Evolutionary conservation across 345 rosid species (phyloP), one percentile per base, ranked within the genome.

Genomic region (Gossypioides kirkii): DNA sequence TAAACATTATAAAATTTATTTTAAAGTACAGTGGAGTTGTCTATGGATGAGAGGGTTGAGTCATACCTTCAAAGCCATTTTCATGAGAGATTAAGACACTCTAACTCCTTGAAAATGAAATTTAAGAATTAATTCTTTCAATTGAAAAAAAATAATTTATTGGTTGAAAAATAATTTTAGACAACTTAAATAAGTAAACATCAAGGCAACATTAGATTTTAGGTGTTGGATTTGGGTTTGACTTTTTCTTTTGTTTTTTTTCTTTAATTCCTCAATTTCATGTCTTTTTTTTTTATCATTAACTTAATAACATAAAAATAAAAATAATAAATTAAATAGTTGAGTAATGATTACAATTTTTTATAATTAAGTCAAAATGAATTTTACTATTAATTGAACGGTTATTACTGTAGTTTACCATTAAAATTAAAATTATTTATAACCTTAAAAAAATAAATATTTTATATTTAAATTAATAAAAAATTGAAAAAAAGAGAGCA

Each of bases 191-290:
- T 58, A 49, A 58, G 36, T 16, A 28, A 3, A 58, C 18, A 11
- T 23, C 14, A 52, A 67, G 12, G 18, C 54, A 49, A 49, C 17
- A 18, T 1, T 49, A 49, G 53, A 49, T 49, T 49, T 49, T 13
- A 2, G 53, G 53, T 41, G 65, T 46, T 74, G 69, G 61, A 36
- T 36, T 69, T 18, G 13, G 11, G 71, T 73, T 73, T 46, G 77
- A 74, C 73, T 68, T 54, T 18, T 26, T 59, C 53, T 63, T 18
- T 17, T 4, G 36, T 28, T 28, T 28, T 32, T 32, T 28, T 32
- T 32, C 36, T 22, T 2, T 23, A 12, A 47, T 1, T 36, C 10
- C 61, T 70, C n/a, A 17, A 26, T 32, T 69, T 70, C 41, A 52
- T 52, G 55, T 50, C 9, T 17, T 8, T 50, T 32, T 32, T 32